Conservation (phyloP, 2,329 filamentous ascomycete genomes). For the Grosmannia clavigera region DNA sequence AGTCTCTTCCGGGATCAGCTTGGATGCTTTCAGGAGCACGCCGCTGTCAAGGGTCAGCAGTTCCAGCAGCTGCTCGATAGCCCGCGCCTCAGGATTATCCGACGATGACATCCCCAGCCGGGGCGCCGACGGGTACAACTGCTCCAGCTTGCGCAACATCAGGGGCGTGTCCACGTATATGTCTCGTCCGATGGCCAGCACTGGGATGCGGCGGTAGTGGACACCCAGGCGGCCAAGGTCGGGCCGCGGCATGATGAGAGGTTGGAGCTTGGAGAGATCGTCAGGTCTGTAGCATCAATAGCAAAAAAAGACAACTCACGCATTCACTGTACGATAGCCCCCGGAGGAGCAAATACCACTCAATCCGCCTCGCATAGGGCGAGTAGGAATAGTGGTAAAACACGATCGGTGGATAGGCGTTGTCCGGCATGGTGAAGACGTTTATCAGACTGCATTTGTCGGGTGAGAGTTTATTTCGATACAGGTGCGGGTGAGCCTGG, state of each 20-base stretch:
- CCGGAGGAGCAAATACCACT: conserved; percentile 57
- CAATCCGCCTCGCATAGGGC: conserved; percentile 49
- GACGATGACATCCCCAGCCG: conserved; percentile 19
- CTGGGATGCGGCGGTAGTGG: conserved; percentile 55
- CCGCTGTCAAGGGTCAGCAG: conserved; percentile 42
- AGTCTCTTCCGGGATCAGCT: conserved; percentile 43
- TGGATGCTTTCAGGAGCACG: conserved; percentile 39
- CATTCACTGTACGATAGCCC: conserved; percentile 56
- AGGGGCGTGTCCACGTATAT: conserved; percentile 59
- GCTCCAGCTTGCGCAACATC: conserved; percentile 53
- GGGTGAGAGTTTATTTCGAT: not conserved
- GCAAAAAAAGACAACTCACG: conserved; percentile 29
- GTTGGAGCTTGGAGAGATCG: conserved; percentile 42
- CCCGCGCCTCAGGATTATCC: conserved; percentile 26
- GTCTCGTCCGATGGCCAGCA: conserved; percentile 53
- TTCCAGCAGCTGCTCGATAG: conserved; percentile 43
- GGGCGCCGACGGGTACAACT: conserved; percentile 21
- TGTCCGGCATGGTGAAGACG: not conserved
- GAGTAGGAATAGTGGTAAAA: conserved; percentile 56
- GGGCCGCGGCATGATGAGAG: conserved; percentile 51
- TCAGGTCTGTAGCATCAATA: not conserved
- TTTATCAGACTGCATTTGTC: not conserved
- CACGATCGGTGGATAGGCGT: conserved; percentile 28
- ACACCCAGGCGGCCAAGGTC: conserved; percentile 50
- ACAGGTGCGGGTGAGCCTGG: not conserved